Evolutionary conservation across 1,139 yeast genomes (phyloP).

Genomic region (Geotrichum histeridarum): DNA sequence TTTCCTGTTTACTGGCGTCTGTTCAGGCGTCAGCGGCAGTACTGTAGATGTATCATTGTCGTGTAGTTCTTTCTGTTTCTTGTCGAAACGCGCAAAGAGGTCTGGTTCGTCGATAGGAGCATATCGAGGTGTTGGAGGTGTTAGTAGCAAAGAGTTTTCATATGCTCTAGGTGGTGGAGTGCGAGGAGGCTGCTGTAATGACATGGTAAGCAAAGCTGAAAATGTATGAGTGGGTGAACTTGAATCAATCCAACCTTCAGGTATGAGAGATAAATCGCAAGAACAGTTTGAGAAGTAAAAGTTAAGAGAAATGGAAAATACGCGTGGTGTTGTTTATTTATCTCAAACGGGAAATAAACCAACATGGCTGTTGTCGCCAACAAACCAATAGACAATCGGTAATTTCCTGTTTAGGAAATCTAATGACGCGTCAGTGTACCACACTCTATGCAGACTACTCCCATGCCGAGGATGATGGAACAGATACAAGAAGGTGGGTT

Average conservation of each 20-base stretch:
- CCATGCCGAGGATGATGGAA: no score
- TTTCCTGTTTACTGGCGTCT: conserved; percentile 17
- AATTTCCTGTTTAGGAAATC: not conserved
- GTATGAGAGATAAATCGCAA: not conserved
- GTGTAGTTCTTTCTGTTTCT: not conserved
- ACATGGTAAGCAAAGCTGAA: not conserved
- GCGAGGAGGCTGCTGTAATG: conserved; percentile 22
- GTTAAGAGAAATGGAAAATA: not conserved
- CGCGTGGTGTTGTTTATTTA: not conserved
- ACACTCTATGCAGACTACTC: no score
- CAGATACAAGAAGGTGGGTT: no score
- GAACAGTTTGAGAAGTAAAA: not conserved
- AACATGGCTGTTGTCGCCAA: not conserved
- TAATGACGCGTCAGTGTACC: no score
- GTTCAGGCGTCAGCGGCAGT: conserved; percentile 21
- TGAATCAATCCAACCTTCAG: not conserved
- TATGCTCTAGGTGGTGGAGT: conserved; percentile 31
- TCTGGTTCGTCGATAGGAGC: conserved; percentile 38
- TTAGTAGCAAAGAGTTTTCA: conserved; percentile 22
- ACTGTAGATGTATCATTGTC: not conserved
- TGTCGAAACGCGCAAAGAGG: conserved; percentile 9
- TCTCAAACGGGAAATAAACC: not conserved
- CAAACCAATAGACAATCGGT: not conserved
- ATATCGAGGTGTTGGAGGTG: conserved; percentile 39
- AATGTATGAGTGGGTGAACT: not conserved